Evolutionary conservation across 2,329 filamentous ascomycete genomes (phyloP).

Genomic region (Pyrenochaeta sp.): DNA sequence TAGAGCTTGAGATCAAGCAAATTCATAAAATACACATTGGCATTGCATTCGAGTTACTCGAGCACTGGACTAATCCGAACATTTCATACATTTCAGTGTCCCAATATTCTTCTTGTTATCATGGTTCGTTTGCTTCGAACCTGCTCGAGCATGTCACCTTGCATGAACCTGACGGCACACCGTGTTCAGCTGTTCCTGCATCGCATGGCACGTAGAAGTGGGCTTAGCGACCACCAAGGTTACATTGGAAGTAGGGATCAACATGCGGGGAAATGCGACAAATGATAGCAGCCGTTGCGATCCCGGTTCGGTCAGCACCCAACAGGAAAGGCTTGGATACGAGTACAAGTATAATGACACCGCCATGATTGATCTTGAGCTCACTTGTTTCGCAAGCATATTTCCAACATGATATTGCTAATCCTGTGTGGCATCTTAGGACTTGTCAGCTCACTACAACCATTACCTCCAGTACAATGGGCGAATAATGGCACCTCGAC

Average conservation of each 20-base stretch:
- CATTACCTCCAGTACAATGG: constrained; percentile 49
- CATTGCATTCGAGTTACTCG: too few relatives aligned
- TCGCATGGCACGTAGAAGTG: neutral
- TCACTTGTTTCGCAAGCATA: neutral
- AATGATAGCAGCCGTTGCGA: constrained; percentile 17
- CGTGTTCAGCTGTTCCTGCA: neutral
- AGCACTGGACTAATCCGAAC: too few relatives aligned
- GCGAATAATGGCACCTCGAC: constrained; percentile 13
- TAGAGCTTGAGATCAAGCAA: constrained; percentile 1
- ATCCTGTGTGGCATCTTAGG: constrained; percentile 14
- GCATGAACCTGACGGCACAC: too few relatives aligned
- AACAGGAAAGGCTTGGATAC: neutral
- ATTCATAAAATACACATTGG: too few relatives aligned
- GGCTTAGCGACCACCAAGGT: constrained; percentile 5
- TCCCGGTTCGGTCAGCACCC: constrained; percentile 4
- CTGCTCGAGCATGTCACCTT: too few relatives aligned
- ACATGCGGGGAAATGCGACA: constrained; percentile 31
- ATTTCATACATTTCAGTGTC: too few relatives aligned
- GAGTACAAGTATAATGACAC: constrained; percentile 1
- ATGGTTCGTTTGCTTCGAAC: too few relatives aligned
- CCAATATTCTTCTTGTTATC: too few relatives aligned
- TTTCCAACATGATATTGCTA: constrained; percentile 20
- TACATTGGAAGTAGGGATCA: constrained; percentile 17
- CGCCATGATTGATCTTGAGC: constrained; percentile 1
- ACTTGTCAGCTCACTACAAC: constrained; percentile 45